phyloP scores from a whole-genome alignment of 2,329 filamentous ascomycete species.

The Fonsecaea multimorphosa region DNA sequence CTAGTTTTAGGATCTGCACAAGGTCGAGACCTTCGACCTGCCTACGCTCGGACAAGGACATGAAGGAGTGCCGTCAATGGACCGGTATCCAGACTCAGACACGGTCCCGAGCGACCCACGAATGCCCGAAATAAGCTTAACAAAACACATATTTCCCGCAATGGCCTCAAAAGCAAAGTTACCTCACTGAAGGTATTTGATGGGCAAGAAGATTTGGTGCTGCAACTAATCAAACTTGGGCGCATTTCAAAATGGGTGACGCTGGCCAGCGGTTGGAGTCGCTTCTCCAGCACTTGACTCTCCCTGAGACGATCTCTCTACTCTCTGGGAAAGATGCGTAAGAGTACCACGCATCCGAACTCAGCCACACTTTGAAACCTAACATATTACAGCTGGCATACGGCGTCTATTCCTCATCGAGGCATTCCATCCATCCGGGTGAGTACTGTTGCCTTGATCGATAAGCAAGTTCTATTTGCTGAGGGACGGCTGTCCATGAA shows the following conservation, averaged over 20 bases:
- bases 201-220: neutral
- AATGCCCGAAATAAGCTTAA: neutral
- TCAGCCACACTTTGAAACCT: neutral
- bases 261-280: slow-evolving; percentile 3
- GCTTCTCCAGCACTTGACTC: slow-evolving; percentile 10
- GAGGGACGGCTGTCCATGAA: neutral
- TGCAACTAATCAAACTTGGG: neutral
- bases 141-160: neutral
- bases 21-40: neutral
- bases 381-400: slow-evolving; percentile 6
- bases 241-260: neutral
- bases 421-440: slow-evolving; percentile 6
- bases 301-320: slow-evolving; percentile 8
- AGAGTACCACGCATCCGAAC: neutral
- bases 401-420: neutral
- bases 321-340: slow-evolving; percentile 9
- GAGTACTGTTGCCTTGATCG: neutral
- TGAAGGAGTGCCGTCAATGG: neutral
- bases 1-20: neutral
- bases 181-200: neutral
- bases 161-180: slow-evolving; percentile 2
- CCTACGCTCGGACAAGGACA: neutral
- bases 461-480: neutral
- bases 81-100: neutral
- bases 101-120: neutral